Percentiles rank a stretch among this genome's conserved stretches.
Conservation (phyloP, 345 rosid species). For the Gynandropsis gynandra region DNA sequence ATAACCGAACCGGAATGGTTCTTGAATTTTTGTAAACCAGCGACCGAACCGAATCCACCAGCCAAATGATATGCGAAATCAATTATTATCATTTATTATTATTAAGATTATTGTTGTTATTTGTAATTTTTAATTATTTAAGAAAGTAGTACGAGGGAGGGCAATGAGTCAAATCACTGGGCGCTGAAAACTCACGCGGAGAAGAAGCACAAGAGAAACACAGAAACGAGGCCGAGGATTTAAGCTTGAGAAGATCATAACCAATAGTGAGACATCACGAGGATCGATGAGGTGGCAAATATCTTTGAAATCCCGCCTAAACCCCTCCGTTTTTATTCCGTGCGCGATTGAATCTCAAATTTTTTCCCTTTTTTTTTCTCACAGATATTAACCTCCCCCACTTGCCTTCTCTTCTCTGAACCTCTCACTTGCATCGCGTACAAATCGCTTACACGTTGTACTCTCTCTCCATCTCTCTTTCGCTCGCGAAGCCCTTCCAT, state of each 20-base stretch:
- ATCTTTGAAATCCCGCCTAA: constrained; percentile 74
- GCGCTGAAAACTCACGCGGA: constrained; percentile 20
- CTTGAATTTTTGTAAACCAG: too few species aligned
- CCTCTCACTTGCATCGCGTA: constrained; percentile 27
- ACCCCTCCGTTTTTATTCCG: constrained; percentile 52
- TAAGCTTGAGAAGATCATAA: constrained; percentile 21
- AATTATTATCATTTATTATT: too few species aligned
- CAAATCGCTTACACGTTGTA: constrained; percentile 11
- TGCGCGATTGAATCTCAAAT: constrained; percentile 52
- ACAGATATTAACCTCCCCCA: constrained; percentile 25
- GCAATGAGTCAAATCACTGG: constrained; percentile 27
- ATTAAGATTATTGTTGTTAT: background rate
- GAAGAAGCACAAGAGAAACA: constrained; percentile 62
- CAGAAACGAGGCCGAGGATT: constrained; percentile 28
- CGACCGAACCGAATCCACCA: constrained; percentile 19
- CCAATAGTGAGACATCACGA: constrained; percentile 27
- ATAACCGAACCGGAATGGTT: too few species aligned
- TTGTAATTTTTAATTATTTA: background rate
- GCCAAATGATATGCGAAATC: constrained; percentile 6
- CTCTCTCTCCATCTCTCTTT: constrained; percentile 5
- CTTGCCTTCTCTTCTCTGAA: constrained; percentile 17
- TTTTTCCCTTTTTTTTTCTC: constrained; percentile 23
- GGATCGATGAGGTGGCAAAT: constrained; percentile 68
- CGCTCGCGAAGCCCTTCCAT: background rate
- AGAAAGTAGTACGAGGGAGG: constrained; percentile 1